phyloP scores from a whole-genome alignment of 2,329 filamentous ascomycete genomes.

The Pseudohalonectria lignicola region DNA sequence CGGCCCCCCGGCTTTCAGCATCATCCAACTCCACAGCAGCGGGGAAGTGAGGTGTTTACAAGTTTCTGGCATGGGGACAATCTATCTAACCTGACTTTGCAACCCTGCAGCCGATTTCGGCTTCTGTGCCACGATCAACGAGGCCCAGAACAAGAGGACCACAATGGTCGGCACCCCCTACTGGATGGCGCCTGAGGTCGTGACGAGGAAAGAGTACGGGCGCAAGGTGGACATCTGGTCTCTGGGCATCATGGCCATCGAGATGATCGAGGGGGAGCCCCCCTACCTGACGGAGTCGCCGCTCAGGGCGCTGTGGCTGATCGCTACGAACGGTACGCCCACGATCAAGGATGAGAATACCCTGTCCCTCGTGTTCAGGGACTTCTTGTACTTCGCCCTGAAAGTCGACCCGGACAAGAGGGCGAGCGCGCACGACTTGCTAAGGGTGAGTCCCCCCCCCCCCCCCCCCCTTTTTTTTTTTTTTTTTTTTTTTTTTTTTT shows the following conservation, averaged over 20 bases:
- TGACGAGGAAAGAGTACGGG: conserved; percentile 94
- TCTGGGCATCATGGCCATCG: conserved; percentile 97
- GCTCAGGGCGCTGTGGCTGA: conserved; percentile 83
- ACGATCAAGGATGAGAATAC: conserved; percentile 87
- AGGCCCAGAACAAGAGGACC: conserved; percentile 91
- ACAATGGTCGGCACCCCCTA: conserved; percentile 99
- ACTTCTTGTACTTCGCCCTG: conserved; percentile 86
- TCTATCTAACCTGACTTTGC: neutral
- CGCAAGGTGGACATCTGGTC: conserved; percentile 99
- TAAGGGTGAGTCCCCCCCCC: conserved; percentile 58
- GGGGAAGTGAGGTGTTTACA: too few relatives aligned
- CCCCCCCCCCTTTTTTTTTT: too few relatives aligned
- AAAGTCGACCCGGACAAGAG: conserved; percentile 97
- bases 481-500: neutral
- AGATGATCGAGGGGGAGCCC: conserved; percentile 98
- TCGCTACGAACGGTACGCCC: conserved; percentile 93
- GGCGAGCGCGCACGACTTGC: conserved; percentile 84
- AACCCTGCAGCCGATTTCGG: conserved; percentile 72
- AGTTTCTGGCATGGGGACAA: too few relatives aligned
- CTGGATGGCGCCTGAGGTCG: conserved; percentile 99
- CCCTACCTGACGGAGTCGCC: conserved; percentile 95
- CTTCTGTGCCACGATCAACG: conserved; percentile 97
- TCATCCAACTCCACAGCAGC: too few relatives aligned
- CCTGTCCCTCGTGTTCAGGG: conserved; percentile 70
- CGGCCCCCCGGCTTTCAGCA: too few relatives aligned